Percentiles rank a stretch among this genome's conserved stretches.
phyloP scores from a whole-genome alignment of 495 filamentous ascomycete species.

The Pseudomonodictys pantanalensis region DNA sequence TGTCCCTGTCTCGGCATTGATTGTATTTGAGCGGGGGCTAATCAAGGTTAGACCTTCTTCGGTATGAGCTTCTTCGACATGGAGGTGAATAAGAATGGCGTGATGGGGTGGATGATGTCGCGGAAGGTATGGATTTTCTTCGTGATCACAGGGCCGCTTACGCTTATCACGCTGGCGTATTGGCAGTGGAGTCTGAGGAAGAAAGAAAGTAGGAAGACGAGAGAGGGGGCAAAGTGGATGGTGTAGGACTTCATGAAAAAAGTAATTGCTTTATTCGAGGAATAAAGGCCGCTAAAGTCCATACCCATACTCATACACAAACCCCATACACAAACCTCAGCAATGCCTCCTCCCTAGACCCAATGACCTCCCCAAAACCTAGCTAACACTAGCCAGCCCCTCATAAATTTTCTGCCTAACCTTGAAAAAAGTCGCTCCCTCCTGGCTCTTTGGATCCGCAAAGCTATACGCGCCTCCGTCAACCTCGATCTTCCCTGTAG shows the following conservation, averaged over 20 bases:
- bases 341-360: too few species aligned
- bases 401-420: constrained; percentile 83
- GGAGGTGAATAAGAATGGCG: too few species aligned
- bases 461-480: constrained; percentile 56
- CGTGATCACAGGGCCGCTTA: background rate
- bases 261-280: too few species aligned
- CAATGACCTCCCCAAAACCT: too few species aligned
- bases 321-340: too few species aligned
- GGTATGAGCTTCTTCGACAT: too few species aligned
- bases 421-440: constrained; percentile 54
- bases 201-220: too few species aligned
- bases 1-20: background rate
- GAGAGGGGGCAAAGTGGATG: too few species aligned
- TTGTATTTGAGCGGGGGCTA: background rate
- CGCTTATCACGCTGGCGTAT: background rate
- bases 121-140: background rate
- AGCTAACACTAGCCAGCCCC: constrained; percentile 70
- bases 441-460: constrained; percentile 16
- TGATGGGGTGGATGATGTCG: background rate
- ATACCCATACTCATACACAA: too few species aligned
- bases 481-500: constrained; percentile 82
- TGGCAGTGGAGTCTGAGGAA: background rate
- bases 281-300: too few species aligned
- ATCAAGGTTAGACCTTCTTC: background rate
- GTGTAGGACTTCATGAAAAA: too few species aligned